A percentile compares a stretch with the other conserved stretches of the same genome.
Evolutionary conservation across 2,329 filamentous ascomycete species (phyloP).

Genomic region (Neonectria coccinea): DNA sequence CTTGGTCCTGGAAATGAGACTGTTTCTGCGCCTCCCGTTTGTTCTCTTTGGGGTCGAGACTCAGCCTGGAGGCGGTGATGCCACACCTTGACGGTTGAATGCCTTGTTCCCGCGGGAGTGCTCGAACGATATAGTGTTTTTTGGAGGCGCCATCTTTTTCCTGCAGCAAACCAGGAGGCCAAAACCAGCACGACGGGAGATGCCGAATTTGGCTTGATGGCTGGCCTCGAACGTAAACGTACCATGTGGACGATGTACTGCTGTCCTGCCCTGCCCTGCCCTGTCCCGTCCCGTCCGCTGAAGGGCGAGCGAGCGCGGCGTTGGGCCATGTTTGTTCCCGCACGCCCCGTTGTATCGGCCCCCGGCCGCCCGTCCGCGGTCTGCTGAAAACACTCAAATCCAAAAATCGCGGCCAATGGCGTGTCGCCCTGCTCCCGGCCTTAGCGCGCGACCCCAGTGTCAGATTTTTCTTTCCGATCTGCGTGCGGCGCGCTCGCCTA

Average conservation of each 20-base stretch:
- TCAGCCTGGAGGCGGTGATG: conserved; percentile 26
- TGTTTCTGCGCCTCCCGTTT: conserved; percentile 30
- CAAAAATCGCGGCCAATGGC: not conserved
- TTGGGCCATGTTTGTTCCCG: conserved; percentile 28
- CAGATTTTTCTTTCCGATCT: conserved; percentile 21
- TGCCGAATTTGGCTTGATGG: conserved; percentile 38
- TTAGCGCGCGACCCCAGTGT: conserved; percentile 42
- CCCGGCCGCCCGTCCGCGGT: conserved; percentile 19
- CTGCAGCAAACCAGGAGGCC: conserved; percentile 34
- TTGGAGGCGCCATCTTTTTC: conserved; percentile 21
- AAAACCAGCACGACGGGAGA: conserved; percentile 34
- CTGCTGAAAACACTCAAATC: conserved; percentile 5
- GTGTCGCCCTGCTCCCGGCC: conserved; percentile 34
- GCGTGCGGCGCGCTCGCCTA: conserved; percentile 39
- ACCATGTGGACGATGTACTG: not conserved
- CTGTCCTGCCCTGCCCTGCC: conserved; percentile 20
- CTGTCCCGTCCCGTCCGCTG: conserved; percentile 9
- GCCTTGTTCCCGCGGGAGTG: conserved; percentile 25
- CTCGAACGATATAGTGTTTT: conserved; percentile 18
- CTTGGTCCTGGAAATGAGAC: conserved; percentile 22
- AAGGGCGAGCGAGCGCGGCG: conserved; percentile 30
- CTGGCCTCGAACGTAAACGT: conserved; percentile 35
- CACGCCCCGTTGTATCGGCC: conserved; percentile 30
- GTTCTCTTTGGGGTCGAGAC: conserved; percentile 13
- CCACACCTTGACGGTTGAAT: conserved; percentile 13